Conservation (phyloP, 768 basidiomycete species). For the Sarcomyxa edulis region DNA sequence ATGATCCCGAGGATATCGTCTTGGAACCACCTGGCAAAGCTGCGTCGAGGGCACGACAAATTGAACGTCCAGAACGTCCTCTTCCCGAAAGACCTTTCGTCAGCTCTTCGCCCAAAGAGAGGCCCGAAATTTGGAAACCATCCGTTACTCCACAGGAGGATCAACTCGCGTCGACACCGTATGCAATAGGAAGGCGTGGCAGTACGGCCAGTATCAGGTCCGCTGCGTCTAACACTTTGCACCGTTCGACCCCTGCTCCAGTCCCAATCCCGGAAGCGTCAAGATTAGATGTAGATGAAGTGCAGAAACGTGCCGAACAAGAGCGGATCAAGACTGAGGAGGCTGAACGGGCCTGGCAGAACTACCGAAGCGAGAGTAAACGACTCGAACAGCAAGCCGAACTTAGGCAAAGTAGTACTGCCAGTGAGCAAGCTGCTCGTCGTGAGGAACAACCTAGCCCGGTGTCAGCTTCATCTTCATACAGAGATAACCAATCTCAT, state of each 20-base stretch:
- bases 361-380: slow-evolving; percentile 8
- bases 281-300: no score
- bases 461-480: no score
- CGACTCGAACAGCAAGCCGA: slow-evolving; percentile 2
- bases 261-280: no score
- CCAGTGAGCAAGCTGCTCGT: neutral
- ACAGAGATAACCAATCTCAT: no score
- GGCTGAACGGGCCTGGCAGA: neutral
- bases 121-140: slow-evolving; percentile 48
- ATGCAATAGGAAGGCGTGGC: slow-evolving; percentile 36
- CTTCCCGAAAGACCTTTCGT: slow-evolving; percentile 25
- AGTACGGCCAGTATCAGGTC: slow-evolving; percentile 49
- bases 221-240: slow-evolving; percentile 32
- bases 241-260: slow-evolving; percentile 17
- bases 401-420: slow-evolving; percentile 2
- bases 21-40: slow-evolving; percentile 2
- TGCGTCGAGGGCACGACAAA: slow-evolving; percentile 10
- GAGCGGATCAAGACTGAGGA: slow-evolving; percentile 3
- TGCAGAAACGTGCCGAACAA: slow-evolving; percentile 2
- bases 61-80: slow-evolving; percentile 26
- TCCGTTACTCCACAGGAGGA: slow-evolving; percentile 41
- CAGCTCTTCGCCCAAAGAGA: slow-evolving; percentile 25
- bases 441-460: neutral
- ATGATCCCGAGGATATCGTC: slow-evolving; percentile 22
- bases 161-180: slow-evolving; percentile 31